Conservation (phyloP, 495 filamentous ascomycete genomes). For the Aspergillus asperescens region DNA sequence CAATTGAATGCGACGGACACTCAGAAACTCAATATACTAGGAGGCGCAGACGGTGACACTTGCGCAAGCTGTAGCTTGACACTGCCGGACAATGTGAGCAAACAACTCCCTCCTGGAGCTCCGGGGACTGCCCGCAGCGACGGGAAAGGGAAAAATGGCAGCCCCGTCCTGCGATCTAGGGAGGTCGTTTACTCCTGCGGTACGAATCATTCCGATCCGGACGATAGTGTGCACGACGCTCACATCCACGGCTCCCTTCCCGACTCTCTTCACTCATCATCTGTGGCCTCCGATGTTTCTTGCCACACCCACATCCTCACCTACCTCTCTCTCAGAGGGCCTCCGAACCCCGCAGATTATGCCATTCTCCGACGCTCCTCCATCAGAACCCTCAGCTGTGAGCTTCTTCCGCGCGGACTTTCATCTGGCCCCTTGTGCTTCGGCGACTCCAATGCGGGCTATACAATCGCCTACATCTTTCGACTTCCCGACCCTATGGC, state of each 20-base stretch:
- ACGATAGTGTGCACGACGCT: constrained; percentile 33
- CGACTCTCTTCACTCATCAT: constrained; percentile 43
- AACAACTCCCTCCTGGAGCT: constrained; percentile 48
- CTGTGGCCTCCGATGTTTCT: constrained; percentile 41
- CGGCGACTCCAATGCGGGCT: constrained; percentile 73
- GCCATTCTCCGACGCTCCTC: constrained; percentile 79
- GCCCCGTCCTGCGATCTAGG: constrained; percentile 53
- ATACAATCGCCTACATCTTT: constrained; percentile 91
- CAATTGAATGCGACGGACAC: constrained; percentile 30
- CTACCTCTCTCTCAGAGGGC: constrained; percentile 80
- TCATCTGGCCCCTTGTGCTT: constrained; percentile 80
- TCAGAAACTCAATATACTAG: constrained; percentile 28
- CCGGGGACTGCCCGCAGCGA: constrained; percentile 47
- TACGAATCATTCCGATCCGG: constrained; percentile 35
- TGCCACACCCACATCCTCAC: constrained; percentile 76
- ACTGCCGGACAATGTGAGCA: constrained; percentile 50
- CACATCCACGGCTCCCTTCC: constrained; percentile 39
- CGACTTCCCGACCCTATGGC: constrained; percentile 83
- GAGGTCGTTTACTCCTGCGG: constrained; percentile 46
- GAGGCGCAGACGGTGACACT: constrained; percentile 41
- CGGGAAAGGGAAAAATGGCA: constrained; percentile 47
- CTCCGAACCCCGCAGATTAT: constrained; percentile 69
- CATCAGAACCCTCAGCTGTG: constrained; percentile 79
- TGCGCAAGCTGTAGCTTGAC: constrained; percentile 57
- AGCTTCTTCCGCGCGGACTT: constrained; percentile 71